A percentile compares a stretch with the other conserved stretches of the same genome.
Conservation (phyloP, 805 yeast genomes). For the Candida ficus region DNA sequence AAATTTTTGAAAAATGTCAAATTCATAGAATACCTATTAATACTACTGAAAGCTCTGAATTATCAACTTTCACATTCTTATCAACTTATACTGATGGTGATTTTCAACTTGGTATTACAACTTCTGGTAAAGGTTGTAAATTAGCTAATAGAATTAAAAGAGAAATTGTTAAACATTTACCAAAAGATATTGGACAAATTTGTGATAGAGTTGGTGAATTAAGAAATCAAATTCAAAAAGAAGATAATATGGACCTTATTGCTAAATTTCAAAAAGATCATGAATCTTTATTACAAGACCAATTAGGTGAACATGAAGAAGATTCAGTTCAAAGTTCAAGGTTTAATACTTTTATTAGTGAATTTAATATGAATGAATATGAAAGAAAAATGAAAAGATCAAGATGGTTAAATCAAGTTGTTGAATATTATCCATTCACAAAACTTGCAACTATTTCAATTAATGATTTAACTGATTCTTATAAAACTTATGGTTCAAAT, state of each 20-base stretch:
- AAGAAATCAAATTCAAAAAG: conserved; percentile 48
- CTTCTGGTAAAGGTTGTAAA: conserved; percentile 87
- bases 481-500: conserved; percentile 14
- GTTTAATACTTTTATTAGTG: conserved; percentile 58
- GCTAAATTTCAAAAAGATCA: conserved; percentile 21
- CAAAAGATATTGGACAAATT: conserved; percentile 62
- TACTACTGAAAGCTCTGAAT: conserved; percentile 65
- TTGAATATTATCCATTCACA: conserved; percentile 81
- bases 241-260: conserved; percentile 36
- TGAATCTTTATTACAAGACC: conserved; percentile 28
- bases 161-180: conserved; percentile 61
- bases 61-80: conserved; percentile 70
- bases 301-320: conserved; percentile 57
- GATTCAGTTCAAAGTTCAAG: conserved; percentile 58
- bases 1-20: conserved; percentile 47
- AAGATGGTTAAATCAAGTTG: conserved; percentile 84
- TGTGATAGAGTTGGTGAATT: conserved; percentile 67
- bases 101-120: conserved; percentile 77
- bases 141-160: conserved; percentile 76
- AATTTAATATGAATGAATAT: conserved; percentile 48
- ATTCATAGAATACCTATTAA: conserved; percentile 75
- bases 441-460: conserved; percentile 56
- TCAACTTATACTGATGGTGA: conserved; percentile 69
- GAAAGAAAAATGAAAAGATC: conserved; percentile 54
- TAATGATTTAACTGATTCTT: conserved; percentile 47